phyloP scores from a whole-genome alignment of 2,329 filamentous ascomycete genomes.

The Paraphaeosphaeria minitans region DNA sequence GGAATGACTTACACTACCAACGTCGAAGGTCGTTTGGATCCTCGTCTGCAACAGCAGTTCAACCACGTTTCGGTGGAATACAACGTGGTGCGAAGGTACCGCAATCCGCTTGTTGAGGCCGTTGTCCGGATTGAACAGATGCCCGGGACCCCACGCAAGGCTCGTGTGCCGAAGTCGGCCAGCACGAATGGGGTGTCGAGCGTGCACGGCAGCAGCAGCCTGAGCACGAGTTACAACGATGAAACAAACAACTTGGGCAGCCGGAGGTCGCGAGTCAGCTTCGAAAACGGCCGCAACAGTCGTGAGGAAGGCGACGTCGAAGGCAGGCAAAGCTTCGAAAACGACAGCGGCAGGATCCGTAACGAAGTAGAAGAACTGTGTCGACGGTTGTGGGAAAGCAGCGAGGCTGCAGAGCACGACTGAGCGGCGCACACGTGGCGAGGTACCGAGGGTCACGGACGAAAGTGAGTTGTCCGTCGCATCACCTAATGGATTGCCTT shows the following conservation, averaged over 20 bases:
- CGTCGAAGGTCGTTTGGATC: constrained; percentile 57
- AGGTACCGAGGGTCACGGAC: neutral
- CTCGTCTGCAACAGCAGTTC: constrained; percentile 67
- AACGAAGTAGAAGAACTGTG: constrained; percentile 48
- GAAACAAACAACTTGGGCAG: constrained; percentile 35
- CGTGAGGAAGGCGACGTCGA: constrained; percentile 30
- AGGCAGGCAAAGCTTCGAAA: constrained; percentile 37
- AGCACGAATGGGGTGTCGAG: constrained; percentile 33
- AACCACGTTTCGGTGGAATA: constrained; percentile 75
- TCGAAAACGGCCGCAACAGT: constrained; percentile 30
- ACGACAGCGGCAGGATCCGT: constrained; percentile 30
- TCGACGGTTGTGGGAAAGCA: constrained; percentile 48
- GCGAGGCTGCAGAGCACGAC: constrained; percentile 43
- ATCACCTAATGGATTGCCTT: constrained; percentile 1
- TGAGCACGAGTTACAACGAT: constrained; percentile 41
- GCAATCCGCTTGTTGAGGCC: constrained; percentile 71
- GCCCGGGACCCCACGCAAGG: constrained; percentile 50
- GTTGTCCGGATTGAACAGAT: constrained; percentile 60
- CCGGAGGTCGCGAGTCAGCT: constrained; percentile 38
- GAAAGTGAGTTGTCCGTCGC: neutral
- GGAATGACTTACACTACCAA: constrained; percentile 44
- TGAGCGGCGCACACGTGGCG: constrained; percentile 25
- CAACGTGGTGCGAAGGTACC: constrained; percentile 72
- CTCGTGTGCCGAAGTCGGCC: constrained; percentile 24
- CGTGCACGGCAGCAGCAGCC: constrained; percentile 32